phyloP scores from a whole-genome alignment of 106 monocot species.

The Iris macrosiphon region DNA sequence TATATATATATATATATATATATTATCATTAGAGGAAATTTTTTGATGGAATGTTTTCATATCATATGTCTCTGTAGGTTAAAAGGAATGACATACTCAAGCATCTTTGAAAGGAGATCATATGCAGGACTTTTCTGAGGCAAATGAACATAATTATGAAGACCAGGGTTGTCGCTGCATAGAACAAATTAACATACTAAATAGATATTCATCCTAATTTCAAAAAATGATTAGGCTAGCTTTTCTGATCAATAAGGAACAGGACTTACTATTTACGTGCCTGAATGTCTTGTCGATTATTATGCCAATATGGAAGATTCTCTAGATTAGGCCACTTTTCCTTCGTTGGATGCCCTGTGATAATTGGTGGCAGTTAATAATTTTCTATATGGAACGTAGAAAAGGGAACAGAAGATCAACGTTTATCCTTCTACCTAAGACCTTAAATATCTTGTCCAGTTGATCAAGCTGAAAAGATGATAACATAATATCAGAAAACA shows the following conservation, averaged over 20 bases:
- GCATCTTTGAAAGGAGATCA: slow-evolving; percentile 98
- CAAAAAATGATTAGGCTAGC: too few species aligned
- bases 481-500: slow-evolving; percentile 11
- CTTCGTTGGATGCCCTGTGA: slow-evolving; percentile 78
- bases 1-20: too few species aligned
- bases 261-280: slow-evolving; percentile 74
- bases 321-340: slow-evolving; percentile 94
- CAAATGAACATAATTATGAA: slow-evolving; percentile 70
- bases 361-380: too few species aligned
- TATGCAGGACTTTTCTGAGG: slow-evolving; percentile 81
- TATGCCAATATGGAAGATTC: slow-evolving; percentile 86
- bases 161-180: slow-evolving; percentile 82
- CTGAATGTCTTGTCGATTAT: slow-evolving; percentile 95
- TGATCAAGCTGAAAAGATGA: slow-evolving; percentile 79
- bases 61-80: too few species aligned
- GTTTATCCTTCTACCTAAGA: slow-evolving; percentile 65
- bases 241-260: not conserved
- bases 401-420: too few species aligned
- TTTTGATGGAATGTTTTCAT: not conserved
- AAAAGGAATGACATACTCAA: slow-evolving; percentile 65
- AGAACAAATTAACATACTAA: slow-evolving; percentile 9
- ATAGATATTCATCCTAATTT: too few species aligned
- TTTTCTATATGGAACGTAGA: too few species aligned
- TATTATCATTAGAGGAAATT: not conserved
- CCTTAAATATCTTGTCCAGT: slow-evolving; percentile 98